Evolutionary conservation across 306 rosid species (phyloP).

Genomic region (Psophocarpus tetragonolobus): DNA sequence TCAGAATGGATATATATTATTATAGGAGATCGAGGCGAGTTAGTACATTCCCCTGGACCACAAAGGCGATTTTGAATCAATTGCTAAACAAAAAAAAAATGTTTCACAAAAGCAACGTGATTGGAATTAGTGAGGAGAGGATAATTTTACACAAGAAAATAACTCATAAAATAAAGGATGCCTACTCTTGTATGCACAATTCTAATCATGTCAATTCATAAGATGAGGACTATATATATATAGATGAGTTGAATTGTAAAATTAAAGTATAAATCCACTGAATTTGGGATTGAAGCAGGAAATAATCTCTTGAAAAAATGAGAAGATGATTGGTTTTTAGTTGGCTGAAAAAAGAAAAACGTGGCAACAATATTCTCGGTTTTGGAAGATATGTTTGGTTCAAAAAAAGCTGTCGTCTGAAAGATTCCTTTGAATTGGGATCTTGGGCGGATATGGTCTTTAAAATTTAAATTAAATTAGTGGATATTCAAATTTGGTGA

Average conservation of each 20-base stretch:
- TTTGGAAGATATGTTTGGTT: neutral
- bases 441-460: neutral
- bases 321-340: neutral
- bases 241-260: too few species aligned
- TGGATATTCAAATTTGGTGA: too few species aligned
- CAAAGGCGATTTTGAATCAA: neutral
- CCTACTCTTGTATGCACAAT: too few species aligned
- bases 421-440: conserved; percentile 5
- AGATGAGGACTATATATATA: too few species aligned
- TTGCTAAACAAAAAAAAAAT: neutral
- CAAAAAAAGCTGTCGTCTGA: neutral
- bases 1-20: neutral
- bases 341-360: neutral
- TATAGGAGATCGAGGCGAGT: neutral
- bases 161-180: too few species aligned
- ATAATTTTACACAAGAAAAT: too few species aligned
- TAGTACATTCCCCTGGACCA: neutral
- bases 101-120: neutral
- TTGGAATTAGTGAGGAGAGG: neutral
- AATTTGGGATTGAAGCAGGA: neutral
- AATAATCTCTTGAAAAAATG: neutral
- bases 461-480: too few species aligned
- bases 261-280: too few species aligned
- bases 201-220: too few species aligned
- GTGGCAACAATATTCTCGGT: neutral